Percentiles rank a stretch among this genome's conserved stretches.
These are phyloP conservation scores for Boletus sp. DNA, from an alignment of 1,284 basidiomycete species.

Conservation along the genomic window DNA sequence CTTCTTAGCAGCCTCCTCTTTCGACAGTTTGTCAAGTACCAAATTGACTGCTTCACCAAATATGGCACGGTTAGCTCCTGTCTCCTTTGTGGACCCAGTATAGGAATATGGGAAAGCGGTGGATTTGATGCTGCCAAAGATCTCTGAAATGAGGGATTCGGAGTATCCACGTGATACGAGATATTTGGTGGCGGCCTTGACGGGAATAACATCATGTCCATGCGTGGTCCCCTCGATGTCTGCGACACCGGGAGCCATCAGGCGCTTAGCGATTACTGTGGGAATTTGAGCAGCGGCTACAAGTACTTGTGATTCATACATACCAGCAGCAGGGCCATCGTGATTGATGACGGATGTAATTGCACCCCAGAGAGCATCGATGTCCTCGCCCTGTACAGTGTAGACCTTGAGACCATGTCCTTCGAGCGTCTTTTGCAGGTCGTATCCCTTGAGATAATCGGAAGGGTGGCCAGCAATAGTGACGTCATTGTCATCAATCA, in stretches of 20 bases:
- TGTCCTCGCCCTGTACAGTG: slow-evolving; percentile 69
- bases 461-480: slow-evolving; percentile 85
- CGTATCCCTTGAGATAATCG: slow-evolving; percentile 75
- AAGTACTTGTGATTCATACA: slow-evolving; percentile 15
- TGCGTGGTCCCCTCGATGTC: slow-evolving; percentile 75
- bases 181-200: slow-evolving; percentile 73
- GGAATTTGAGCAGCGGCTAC: slow-evolving; percentile 1
- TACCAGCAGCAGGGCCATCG: slow-evolving; percentile 74
- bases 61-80: slow-evolving; percentile 73
- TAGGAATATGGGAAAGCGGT: slow-evolving; percentile 53
- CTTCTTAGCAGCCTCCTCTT: slow-evolving; percentile 73
- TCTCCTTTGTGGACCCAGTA: slow-evolving; percentile 66
- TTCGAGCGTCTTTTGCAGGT: slow-evolving; percentile 63
- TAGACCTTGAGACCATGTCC: slow-evolving; percentile 79
- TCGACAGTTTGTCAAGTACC: slow-evolving; percentile 69
- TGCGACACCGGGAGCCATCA: slow-evolving; percentile 76
- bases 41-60: slow-evolving; percentile 80
- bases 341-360: slow-evolving; percentile 52
- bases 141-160: slow-evolving; percentile 44
- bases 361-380: slow-evolving; percentile 71
- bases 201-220: slow-evolving; percentile 79
- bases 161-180: slow-evolving; percentile 62
- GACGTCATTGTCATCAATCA: slow-evolving; percentile 86
- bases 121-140: slow-evolving; percentile 68
- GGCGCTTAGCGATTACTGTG: slow-evolving; percentile 63